phyloP scores from a whole-genome alignment of 83 land plant species.

The Thuja plicata region DNA sequence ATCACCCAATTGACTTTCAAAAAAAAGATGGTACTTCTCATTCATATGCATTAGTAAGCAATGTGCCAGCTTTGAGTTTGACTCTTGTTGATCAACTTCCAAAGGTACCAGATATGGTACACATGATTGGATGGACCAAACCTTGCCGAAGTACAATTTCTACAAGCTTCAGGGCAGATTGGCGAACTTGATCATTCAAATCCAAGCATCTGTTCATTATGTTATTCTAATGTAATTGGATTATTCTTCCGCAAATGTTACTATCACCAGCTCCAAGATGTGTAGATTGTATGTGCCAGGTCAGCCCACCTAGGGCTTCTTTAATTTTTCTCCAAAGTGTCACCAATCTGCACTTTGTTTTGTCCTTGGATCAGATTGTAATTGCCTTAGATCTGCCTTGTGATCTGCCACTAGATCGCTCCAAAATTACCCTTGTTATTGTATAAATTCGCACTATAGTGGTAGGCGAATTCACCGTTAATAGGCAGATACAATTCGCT shows the following conservation, averaged over 20 bases:
- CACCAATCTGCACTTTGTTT: no score
- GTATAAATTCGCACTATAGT: no score
- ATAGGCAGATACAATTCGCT: no score
- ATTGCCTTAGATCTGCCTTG: no score
- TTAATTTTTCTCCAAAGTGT: no score
- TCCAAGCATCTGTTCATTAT: slow-evolving; percentile 89
- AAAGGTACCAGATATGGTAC: slow-evolving; percentile 96
- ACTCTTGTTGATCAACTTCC: slow-evolving; percentile 91
- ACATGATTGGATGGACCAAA: slow-evolving; percentile 98
- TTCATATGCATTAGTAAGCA: slow-evolving; percentile 88
- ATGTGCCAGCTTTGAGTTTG: slow-evolving; percentile 91
- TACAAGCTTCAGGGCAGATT: slow-evolving; percentile 90
- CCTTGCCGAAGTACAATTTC: slow-evolving; percentile 99
- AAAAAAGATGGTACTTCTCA: slow-evolving; percentile 97
- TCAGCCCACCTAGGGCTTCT: no score
- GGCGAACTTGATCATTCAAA: slow-evolving; percentile 76
- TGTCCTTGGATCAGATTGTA: no score
- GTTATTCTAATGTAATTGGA: slow-evolving; percentile 94
- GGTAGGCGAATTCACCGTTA: no score
- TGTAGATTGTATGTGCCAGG: no score
- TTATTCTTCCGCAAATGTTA: slow-evolving; percentile 96
- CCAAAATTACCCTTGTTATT: no score
- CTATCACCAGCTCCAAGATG: slow-evolving; percentile 90
- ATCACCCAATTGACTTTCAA: slow-evolving; percentile 97
- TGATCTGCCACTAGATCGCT: no score